Conservation (phyloP, 805 yeast genomes). For the Dipodascopsis uninucleata region DNA sequence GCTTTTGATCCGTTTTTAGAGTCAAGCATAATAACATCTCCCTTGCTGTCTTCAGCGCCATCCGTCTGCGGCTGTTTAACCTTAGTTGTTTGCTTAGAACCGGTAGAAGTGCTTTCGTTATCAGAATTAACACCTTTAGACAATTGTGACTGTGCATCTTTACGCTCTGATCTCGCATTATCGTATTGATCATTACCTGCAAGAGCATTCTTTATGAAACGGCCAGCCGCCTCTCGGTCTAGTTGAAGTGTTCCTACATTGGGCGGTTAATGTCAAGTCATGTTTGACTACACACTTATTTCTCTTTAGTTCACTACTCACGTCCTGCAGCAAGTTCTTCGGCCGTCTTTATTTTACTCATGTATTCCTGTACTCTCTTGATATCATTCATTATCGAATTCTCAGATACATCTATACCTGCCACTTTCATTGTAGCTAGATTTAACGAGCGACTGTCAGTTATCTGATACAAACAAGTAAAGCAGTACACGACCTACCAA, state of each 20-base stretch:
- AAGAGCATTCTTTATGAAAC: constrained; percentile 24
- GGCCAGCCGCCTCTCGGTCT: constrained; percentile 19
- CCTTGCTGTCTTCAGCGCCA: too few species aligned
- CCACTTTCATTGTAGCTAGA: constrained; percentile 19
- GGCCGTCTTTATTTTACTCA: constrained; percentile 22
- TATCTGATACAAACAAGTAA: not conserved
- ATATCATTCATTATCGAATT: constrained; percentile 24
- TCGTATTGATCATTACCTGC: constrained; percentile 19
- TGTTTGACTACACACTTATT: not conserved
- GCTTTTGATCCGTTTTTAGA: too few species aligned
- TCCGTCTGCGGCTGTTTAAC: too few species aligned
- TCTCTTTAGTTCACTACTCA: constrained; percentile 6
- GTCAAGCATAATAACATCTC: too few species aligned
- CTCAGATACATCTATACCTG: constrained; percentile 3
- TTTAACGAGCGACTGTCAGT: not conserved
- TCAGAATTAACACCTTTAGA: too few species aligned
- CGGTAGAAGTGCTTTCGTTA: too few species aligned
- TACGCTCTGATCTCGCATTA: constrained; percentile 9
- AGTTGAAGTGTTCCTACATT: constrained; percentile 15
- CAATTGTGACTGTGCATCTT: too few species aligned
- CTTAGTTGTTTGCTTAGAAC: too few species aligned
- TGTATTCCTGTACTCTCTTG: constrained; percentile 17
- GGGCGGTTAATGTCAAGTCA: not conserved
- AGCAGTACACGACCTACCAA: constrained; percentile 7
- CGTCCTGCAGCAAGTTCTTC: constrained; percentile 23